phyloP scores from a whole-genome alignment of 352 stramenopile genomes.

The Phytophthora hybrid region DNA sequence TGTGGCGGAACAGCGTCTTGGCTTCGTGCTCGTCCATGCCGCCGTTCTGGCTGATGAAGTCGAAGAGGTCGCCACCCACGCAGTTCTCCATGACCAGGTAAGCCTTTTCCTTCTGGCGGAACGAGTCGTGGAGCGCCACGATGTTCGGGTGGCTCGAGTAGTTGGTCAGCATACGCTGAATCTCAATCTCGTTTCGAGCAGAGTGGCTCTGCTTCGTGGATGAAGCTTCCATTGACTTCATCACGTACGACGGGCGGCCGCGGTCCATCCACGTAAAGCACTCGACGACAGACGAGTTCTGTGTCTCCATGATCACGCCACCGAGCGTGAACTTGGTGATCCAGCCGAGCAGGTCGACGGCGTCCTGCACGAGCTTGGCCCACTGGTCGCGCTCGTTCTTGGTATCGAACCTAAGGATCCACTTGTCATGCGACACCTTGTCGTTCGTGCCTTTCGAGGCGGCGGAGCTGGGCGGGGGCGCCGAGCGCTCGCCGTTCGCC shows the following conservation, averaged over 20 bases:
- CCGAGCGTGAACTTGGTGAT: conserved; percentile 79
- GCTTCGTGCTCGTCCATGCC: conserved; percentile 57
- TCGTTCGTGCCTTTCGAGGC: conserved; percentile 33
- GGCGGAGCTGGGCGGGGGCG: conserved; percentile 5
- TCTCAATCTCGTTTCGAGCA: conserved; percentile 69
- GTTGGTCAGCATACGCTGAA: conserved; percentile 78
- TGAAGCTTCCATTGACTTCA: conserved; percentile 69
- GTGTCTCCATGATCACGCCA: conserved; percentile 61
- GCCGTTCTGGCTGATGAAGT: conserved; percentile 65
- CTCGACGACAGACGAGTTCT: conserved; percentile 65
- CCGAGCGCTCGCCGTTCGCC: conserved; percentile 33
- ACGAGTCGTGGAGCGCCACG: conserved; percentile 69
- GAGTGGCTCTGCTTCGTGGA: conserved; percentile 54
- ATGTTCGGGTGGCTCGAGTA: conserved; percentile 75
- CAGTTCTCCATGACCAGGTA: conserved; percentile 80
- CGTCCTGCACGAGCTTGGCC: conserved; percentile 73
- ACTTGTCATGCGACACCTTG: conserved; percentile 55
- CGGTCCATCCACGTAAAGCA: conserved; percentile 73
- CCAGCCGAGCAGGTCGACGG: conserved; percentile 69
- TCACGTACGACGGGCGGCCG: conserved; percentile 62
- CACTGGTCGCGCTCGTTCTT: conserved; percentile 74
- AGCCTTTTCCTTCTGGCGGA: conserved; percentile 65
- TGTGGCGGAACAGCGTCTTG: conserved; percentile 60
- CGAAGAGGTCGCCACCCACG: conserved; percentile 65
- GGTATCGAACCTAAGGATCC: conserved; percentile 77